These are phyloP conservation scores for Aspergillus sojae DNA, from an alignment of 2,329 filamentous ascomycete genomes.

Conservation along the genomic window DNA sequence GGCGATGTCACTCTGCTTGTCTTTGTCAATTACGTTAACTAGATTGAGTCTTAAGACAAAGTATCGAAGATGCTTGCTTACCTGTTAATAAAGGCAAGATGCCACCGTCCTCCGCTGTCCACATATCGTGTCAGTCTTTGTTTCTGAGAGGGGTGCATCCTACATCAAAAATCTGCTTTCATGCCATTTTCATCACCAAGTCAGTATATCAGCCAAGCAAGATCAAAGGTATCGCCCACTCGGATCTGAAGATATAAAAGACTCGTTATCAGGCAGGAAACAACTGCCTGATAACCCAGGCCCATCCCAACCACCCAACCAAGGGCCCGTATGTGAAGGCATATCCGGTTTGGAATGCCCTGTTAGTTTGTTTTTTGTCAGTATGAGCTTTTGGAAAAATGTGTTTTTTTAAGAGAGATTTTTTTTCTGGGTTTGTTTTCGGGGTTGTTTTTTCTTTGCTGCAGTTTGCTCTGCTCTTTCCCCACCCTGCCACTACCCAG, in stretches of 20 bases:
- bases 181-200: not conserved
- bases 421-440: not conserved
- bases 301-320: constrained; percentile 24
- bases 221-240: not conserved
- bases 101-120: not conserved
- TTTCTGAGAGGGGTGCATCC: not conserved
- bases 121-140: not conserved
- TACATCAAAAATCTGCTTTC: not conserved
- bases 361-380: not conserved
- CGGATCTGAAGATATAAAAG: not conserved
- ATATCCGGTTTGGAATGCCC: not conserved
- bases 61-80: not conserved
- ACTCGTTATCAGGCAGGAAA: constrained; percentile 8
- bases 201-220: not conserved
- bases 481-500: not conserved
- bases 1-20: not conserved
- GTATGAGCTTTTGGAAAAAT: not conserved
- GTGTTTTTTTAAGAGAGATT: not conserved
- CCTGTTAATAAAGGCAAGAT: not conserved
- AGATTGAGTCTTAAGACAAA: not conserved
- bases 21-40: not conserved
- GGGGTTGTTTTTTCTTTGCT: not conserved
- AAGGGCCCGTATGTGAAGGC: constrained; percentile 7
- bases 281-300: constrained; percentile 19
- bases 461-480: not conserved